Evolutionary conservation across 306 rosid species (phyloP).

Genomic region (Herpetospermum pedunculosum): DNA sequence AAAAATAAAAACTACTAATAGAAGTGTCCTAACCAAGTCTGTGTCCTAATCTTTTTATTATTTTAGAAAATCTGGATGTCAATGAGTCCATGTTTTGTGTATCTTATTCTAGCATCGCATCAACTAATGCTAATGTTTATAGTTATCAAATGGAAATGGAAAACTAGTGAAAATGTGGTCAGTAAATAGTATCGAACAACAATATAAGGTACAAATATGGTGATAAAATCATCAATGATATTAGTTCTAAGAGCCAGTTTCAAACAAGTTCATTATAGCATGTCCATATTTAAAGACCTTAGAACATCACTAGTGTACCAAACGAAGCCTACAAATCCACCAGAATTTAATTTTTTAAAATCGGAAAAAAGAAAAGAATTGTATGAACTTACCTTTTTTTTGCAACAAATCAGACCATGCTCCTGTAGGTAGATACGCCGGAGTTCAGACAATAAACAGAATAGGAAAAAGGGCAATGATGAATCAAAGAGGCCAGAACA

Average conservation of each 20-base stretch:
- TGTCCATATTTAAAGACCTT: not conserved
- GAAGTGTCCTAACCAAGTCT: not conserved
- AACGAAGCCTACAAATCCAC: not conserved
- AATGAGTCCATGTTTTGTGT: not conserved
- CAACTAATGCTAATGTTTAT: not conserved
- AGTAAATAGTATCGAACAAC: not conserved
- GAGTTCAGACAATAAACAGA: constrained; percentile 2
- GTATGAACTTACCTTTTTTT: not conserved
- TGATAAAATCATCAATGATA: not conserved
- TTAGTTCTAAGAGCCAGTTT: not conserved
- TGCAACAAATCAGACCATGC: not conserved
- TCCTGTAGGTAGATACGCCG: not conserved
- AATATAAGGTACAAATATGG: not conserved
- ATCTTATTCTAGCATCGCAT: not conserved
- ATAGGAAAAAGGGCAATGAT: constrained; percentile 16
- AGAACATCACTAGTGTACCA: not conserved
- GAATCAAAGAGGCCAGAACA: constrained; percentile 31
- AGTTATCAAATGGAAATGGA: not conserved
- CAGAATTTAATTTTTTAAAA: not conserved
- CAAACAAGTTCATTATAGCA: not conserved
- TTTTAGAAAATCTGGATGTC: not conserved
- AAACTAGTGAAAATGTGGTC: not conserved
- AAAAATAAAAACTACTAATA: not conserved
- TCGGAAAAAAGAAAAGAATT: not conserved
- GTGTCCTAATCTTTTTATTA: not conserved